Evolutionary conservation across 2,329 filamentous ascomycete species (phyloP), one percentile per base, ranked within the genome.

Genomic region (Thielaviopsis populi): DNA sequence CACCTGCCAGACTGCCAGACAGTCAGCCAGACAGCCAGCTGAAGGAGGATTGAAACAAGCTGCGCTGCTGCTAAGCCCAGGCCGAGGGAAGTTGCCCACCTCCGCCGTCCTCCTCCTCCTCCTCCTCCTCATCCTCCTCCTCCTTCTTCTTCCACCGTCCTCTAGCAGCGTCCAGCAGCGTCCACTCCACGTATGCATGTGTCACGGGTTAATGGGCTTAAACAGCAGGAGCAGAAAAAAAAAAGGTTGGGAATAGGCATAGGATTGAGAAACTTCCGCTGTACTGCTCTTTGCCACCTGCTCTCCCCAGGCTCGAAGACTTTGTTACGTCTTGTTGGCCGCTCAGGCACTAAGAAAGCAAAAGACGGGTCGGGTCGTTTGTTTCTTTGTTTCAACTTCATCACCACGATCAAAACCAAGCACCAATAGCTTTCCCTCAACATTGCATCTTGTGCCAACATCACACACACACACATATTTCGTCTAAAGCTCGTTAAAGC

Each of bases 281-380:
- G 24, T 56, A 27, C 53, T 56, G 53, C 53, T 37, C 13, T 59
- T 41, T 59, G 56, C 56, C 33, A 59, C 40, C 56, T 42, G n/a
- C 56, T 24, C 33, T 59, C n/a, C 46, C 46, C 46, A 50, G 17
- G 46, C 46, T 27, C 46, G 27, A 50, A 50, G 46, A 27, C 7
- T 50, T 50, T 8, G 46, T 50, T 50, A 19, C 46, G 24, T 50
- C 46, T 3, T 50, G 46, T 15, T 22, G 22, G 24, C 46, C n/a
- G 24, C 27, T 30, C 53, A 56, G 19, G 37, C 24, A 56, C 50
- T 4, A 30, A 56, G 27, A 33, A 30, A 56, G 8, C 33, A 8
- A 37, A 6, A 37, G 33, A 56, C 17, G 6, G 24, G 27, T 56
- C 17, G 6, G 24, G 27, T 56, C 53, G 27, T 56, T 56, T 56